Percentiles rank a stretch among this genome's conserved stretches.
Conservation (phyloP, 139 green algal species). For the Chlorella sp. region DNA sequence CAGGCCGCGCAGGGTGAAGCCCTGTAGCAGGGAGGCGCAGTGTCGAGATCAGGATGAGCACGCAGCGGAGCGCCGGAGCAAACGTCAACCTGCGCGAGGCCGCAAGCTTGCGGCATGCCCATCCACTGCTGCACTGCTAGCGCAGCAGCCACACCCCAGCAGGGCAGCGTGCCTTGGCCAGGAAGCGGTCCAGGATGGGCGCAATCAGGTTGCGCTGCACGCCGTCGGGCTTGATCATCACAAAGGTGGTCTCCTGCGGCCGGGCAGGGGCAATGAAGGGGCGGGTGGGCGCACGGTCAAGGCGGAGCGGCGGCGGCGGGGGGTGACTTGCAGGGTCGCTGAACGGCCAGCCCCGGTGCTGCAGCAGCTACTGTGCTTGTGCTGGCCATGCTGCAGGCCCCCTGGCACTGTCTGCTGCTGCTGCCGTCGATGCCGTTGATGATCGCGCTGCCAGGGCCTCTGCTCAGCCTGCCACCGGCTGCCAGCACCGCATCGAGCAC, state of each 20-base stretch:
- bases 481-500: too few relatives aligned
- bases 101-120: too few relatives aligned
- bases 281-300: background rate
- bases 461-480: too few relatives aligned
- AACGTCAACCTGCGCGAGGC: too few relatives aligned
- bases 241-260: constrained; percentile 23
- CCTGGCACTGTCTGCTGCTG: too few relatives aligned
- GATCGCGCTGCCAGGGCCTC: too few relatives aligned
- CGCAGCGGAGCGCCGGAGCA: constrained; percentile 16
- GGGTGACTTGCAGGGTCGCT: too few relatives aligned
- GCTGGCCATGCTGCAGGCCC: background rate
- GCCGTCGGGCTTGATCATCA: constrained; percentile 98
- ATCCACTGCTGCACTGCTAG: too few relatives aligned
- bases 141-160: too few relatives aligned
- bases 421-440: too few relatives aligned
- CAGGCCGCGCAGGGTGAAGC: constrained; percentile 86
- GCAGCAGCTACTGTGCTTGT: background rate
- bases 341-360: background rate
- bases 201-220: constrained; percentile 93
- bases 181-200: constrained; percentile 85
- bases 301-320: background rate
- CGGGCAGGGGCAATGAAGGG: too few relatives aligned
- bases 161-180: constrained; percentile 64
- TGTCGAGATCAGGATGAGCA: background rate
- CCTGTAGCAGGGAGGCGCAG: constrained; percentile 29